Evolutionary conservation across 2,329 filamentous ascomycete species (phyloP).

Genomic region (Ramichloridium luteum): DNA sequence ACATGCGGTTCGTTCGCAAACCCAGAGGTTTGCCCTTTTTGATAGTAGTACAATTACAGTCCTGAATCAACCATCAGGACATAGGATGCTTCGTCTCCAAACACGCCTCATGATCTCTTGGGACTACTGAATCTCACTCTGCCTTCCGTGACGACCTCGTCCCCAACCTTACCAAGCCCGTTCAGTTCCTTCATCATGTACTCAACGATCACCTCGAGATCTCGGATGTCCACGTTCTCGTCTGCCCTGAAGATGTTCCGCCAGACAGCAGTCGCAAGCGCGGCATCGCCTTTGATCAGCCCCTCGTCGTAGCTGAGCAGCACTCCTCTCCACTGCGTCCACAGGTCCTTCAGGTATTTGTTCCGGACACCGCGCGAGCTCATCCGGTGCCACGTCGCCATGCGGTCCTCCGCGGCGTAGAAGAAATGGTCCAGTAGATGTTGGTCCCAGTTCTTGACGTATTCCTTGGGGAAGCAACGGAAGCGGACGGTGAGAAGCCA

Average conservation of each 20-base stretch:
- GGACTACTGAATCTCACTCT: constrained; percentile 40
- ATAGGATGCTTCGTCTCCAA: constrained; percentile 14
- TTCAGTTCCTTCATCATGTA: constrained; percentile 49
- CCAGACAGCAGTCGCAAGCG: constrained; percentile 76
- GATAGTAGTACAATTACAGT: no score
- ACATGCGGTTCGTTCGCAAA: no score
- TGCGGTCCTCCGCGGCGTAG: constrained; percentile 72
- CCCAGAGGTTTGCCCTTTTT: no score
- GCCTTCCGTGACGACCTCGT: constrained; percentile 39
- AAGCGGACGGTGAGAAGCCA: constrained; percentile 78
- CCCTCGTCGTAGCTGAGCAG: constrained; percentile 78
- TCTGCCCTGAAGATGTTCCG: constrained; percentile 77
- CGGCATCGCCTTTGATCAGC: constrained; percentile 61
- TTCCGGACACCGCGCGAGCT: constrained; percentile 43
- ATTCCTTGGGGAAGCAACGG: constrained; percentile 59
- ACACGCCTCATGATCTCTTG: constrained; percentile 23
- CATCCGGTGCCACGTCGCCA: constrained; percentile 67
- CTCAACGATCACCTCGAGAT: constrained; percentile 49
- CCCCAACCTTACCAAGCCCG: constrained; percentile 41
- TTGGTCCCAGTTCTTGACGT: constrained; percentile 67
- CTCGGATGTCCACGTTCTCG: constrained; percentile 48
- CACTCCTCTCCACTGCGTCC: constrained; percentile 81
- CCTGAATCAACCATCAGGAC: no score
- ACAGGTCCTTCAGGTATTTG: constrained; percentile 69
- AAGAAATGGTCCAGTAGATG: constrained; percentile 94